Evolutionary conservation across 345 rosid genomes (phyloP).

Genomic region (Litchi chinensis): DNA sequence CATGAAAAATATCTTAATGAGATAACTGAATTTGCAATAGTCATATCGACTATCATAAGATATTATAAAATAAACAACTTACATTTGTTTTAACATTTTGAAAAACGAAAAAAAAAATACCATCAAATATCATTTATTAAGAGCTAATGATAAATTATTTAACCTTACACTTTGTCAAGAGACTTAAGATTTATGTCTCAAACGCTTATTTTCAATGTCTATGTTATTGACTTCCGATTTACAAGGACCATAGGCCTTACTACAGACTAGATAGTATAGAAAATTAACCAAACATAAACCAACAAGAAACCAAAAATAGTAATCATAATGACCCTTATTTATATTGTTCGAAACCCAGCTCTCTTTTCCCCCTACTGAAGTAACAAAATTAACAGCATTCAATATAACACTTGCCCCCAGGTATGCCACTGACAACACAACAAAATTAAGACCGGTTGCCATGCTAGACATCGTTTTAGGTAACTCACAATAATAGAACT

Average conservation of each 20-base stretch:
- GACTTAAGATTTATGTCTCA: background rate
- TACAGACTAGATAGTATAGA: slow-evolving; percentile 37
- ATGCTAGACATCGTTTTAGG: slow-evolving; percentile 61
- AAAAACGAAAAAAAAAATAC: no score
- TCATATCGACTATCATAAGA: no score
- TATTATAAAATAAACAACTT: no score
- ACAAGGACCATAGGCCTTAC: slow-evolving; percentile 44
- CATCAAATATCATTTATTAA: no score
- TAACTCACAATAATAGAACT: slow-evolving; percentile 54
- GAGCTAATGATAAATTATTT: no score
- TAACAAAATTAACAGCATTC: slow-evolving; percentile 31
- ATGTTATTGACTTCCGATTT: background rate
- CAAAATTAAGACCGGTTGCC: slow-evolving; percentile 34
- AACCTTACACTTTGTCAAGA: no score
- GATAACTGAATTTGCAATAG: no score
- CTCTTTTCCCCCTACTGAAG: slow-evolving; percentile 28
- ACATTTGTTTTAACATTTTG: no score
- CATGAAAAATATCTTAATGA: no score
- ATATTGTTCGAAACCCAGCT: slow-evolving; percentile 56
- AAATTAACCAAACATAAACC: slow-evolving; percentile 42
- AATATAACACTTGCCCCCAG: slow-evolving; percentile 46
- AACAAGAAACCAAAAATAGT: slow-evolving; percentile 50
- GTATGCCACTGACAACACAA: slow-evolving; percentile 36
- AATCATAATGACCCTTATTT: slow-evolving; percentile 56
- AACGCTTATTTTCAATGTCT: background rate